These are phyloP conservation scores for Telopea speciosissima DNA, from an alignment of 177 flowering plant species.

Conservation along the genomic window DNA sequence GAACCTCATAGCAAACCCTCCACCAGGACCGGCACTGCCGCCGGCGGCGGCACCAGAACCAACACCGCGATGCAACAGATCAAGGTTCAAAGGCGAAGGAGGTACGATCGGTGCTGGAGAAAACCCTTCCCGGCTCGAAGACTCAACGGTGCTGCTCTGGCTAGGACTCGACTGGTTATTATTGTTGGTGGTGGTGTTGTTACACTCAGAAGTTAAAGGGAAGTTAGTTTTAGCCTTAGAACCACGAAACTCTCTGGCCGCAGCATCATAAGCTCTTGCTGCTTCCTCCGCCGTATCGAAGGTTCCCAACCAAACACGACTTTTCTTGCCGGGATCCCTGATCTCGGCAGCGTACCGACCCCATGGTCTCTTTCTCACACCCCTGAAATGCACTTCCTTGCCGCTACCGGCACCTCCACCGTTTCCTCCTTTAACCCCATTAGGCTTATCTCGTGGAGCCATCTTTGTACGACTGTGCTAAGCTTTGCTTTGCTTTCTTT, in stretches of 20 bases:
- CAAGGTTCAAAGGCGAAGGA: constrained; percentile 40
- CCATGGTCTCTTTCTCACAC: constrained; percentile 89
- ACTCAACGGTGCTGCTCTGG: constrained; percentile 69
- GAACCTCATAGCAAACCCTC: constrained; percentile 19
- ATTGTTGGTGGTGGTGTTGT: background rate
- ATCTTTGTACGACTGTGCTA: constrained; percentile 10
- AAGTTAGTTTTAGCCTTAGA: constrained; percentile 82
- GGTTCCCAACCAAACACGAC: constrained; percentile 86
- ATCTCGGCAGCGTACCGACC: constrained; percentile 92
- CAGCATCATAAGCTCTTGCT: constrained; percentile 82
- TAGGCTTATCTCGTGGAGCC: constrained; percentile 39
- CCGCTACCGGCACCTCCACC: constrained; percentile 4
- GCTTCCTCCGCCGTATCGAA: constrained; percentile 94
- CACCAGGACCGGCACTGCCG: background rate
- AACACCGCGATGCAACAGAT: constrained; percentile 19
- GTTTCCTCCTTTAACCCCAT: constrained; percentile 9
- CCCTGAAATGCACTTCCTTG: constrained; percentile 57
- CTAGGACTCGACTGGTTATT: constrained; percentile 40
- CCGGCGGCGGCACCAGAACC: constrained; percentile 5
- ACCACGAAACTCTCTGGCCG: constrained; percentile 78
- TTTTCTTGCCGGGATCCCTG: constrained; percentile 81
- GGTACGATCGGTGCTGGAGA: constrained; percentile 16
- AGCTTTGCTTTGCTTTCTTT: background rate
- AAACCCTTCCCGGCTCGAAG: constrained; percentile 35
- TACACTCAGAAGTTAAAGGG: constrained; percentile 20